Conservation (phyloP, 176 grass and related monocot species). For the Aegilops sharonensis region DNA sequence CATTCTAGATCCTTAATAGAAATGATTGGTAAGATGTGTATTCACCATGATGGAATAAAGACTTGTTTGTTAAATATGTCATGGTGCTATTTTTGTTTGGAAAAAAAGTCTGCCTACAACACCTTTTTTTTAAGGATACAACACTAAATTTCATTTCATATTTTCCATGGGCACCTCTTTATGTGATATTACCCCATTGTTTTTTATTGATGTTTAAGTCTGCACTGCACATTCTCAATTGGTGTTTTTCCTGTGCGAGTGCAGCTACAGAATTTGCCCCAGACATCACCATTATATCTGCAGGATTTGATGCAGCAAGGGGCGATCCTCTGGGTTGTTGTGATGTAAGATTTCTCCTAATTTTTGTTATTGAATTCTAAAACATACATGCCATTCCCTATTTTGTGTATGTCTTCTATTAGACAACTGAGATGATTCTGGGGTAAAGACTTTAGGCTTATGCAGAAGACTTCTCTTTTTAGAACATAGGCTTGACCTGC, state of each 20-base stretch:
- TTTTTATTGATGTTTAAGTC: neutral
- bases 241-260: slow-evolving; percentile 28
- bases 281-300: slow-evolving; percentile 93
- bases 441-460: neutral
- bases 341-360: slow-evolving; percentile 61
- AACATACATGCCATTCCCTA: neutral
- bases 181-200: neutral
- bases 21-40: neutral
- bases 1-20: slow-evolving; percentile 24
- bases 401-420: neutral
- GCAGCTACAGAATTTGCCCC: slow-evolving; percentile 84
- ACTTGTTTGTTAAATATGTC: slow-evolving; percentile 4
- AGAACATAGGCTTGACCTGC: slow-evolving; percentile 14
- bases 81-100: neutral
- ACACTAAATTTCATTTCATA: neutral
- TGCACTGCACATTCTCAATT: slow-evolving; percentile 10
- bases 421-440: slow-evolving; percentile 1
- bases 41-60: neutral
- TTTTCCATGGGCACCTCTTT: neutral
- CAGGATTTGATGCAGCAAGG: slow-evolving; percentile 95
- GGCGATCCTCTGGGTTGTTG: slow-evolving; percentile 95
- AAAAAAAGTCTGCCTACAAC: neutral
- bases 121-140: neutral
- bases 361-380: slow-evolving; percentile 24
- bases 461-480: neutral